Evolutionary conservation across 2,329 filamentous ascomycete species (phyloP).

Genomic region (Arthrobotrys musiformis): DNA sequence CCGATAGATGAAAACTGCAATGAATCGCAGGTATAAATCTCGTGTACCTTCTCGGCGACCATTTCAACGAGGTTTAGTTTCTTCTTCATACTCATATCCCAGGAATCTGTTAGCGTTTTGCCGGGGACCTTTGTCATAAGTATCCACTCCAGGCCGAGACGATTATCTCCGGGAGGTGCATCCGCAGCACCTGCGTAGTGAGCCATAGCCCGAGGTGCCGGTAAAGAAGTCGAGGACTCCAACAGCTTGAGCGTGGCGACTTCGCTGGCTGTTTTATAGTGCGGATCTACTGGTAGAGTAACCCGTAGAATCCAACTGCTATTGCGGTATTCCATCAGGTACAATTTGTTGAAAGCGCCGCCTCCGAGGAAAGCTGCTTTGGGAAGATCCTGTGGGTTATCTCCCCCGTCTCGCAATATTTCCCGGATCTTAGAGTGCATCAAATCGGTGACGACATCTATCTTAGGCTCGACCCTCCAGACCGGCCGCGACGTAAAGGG

Average conservation of each 20-base stretch:
- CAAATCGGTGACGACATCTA: background rate
- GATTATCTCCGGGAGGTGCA: constrained; percentile 58
- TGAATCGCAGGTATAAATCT: constrained; percentile 59
- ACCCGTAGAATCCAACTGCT: constrained; percentile 1
- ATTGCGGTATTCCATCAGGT: background rate
- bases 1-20: constrained; percentile 59
- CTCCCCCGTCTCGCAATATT: background rate
- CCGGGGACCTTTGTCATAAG: constrained; percentile 60
- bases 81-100: constrained; percentile 55
- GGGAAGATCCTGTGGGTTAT: background rate
- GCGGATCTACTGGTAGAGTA: constrained; percentile 15
- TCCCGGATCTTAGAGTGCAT: constrained; percentile 1
- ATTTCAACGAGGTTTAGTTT: constrained; percentile 59
- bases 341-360: constrained; percentile 24
- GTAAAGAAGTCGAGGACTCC: constrained; percentile 57
- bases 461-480: background rate
- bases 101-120: constrained; percentile 57
- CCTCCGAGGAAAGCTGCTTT: background rate
- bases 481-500: background rate
- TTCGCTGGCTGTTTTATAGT: constrained; percentile 16
- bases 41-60: constrained; percentile 61
- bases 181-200: background rate
- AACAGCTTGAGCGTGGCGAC: constrained; percentile 60
- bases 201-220: constrained; percentile 57
- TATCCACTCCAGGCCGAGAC: constrained; percentile 61